Conservation (phyloP, 2,329 filamentous ascomycete genomes). For the Colletotrichum acutatum region DNA sequence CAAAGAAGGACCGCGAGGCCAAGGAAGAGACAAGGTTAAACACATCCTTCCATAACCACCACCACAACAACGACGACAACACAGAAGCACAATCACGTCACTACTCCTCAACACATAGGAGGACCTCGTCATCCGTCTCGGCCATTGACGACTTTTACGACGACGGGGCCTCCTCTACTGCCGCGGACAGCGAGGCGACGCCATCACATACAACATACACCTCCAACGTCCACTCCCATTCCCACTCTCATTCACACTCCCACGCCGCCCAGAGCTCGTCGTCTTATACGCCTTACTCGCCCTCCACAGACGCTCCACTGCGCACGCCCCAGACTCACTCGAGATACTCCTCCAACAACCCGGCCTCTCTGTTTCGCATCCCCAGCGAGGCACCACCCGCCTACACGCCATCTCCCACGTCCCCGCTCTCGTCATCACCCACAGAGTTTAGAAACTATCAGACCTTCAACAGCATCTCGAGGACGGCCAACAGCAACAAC, state of each 20-base stretch:
- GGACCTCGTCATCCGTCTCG: slow-evolving; percentile 7
- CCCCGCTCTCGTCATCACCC: slow-evolving; percentile 45
- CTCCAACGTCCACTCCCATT: neutral
- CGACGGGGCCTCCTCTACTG: slow-evolving; percentile 27
- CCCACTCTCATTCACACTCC: neutral
- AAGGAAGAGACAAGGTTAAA: slow-evolving; percentile 52
- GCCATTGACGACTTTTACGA: neutral
- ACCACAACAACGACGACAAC: neutral
- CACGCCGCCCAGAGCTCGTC: slow-evolving; percentile 23
- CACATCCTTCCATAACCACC: slow-evolving; percentile 26
- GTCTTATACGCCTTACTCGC: slow-evolving; percentile 34
- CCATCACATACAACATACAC: slow-evolving; percentile 28
- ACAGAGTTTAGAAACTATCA: slow-evolving; percentile 50
- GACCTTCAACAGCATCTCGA: slow-evolving; percentile 50
- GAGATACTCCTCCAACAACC: slow-evolving; percentile 13
- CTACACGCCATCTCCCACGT: slow-evolving; percentile 55
- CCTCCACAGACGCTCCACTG: slow-evolving; percentile 25
- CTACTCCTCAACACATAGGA: neutral
- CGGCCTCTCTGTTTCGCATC: slow-evolving; percentile 32
- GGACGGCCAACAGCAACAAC: neutral
- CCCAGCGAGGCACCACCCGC: slow-evolving; percentile 59
- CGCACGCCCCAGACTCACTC: slow-evolving; percentile 34
- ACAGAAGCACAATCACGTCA: neutral
- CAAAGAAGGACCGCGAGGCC: slow-evolving; percentile 56
- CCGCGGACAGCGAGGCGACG: slow-evolving; percentile 27